Evolutionary conservation across 768 basidiomycete species (phyloP).

Genomic region (Lepiota venenata): DNA sequence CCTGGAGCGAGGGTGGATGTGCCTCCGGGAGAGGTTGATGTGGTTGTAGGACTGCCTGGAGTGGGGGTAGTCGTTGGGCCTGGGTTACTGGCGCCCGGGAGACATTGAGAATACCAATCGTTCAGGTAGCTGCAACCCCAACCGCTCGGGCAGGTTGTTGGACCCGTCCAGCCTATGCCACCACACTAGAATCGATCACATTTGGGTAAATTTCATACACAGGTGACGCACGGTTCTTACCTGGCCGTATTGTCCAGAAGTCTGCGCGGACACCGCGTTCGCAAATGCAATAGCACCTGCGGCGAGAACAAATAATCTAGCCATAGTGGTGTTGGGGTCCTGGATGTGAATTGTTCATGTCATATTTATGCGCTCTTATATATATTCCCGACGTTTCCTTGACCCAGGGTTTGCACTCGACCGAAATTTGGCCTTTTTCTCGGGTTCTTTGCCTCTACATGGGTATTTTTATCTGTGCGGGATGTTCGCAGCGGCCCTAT

Average conservation of each 20-base stretch:
- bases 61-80: constrained; percentile 26
- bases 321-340: not conserved
- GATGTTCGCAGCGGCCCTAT: not conserved
- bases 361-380: not conserved
- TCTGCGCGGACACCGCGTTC: constrained; percentile 18
- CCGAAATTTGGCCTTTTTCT: constrained; percentile 12
- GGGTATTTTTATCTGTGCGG: not conserved
- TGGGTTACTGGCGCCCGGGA: constrained; percentile 31
- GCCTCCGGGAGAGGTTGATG: constrained; percentile 27
- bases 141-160: constrained; percentile 45
- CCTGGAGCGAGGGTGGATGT: constrained; percentile 44
- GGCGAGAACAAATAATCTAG: constrained; percentile 7
- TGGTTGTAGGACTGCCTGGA: constrained; percentile 29
- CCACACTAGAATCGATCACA: constrained; percentile 38
- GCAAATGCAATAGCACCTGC: constrained; percentile 10
- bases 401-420: not conserved
- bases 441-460: not conserved
- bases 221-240: constrained; percentile 15
- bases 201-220: not conserved
- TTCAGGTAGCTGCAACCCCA: constrained; percentile 43
- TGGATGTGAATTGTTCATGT: not conserved
- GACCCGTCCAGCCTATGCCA: constrained; percentile 47
- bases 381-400: not conserved
- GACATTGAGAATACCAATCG: constrained; percentile 51
- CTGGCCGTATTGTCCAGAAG: constrained; percentile 33